phyloP scores from a whole-genome alignment of 345 rosid genomes.

The Toxicodendron radicans region DNA sequence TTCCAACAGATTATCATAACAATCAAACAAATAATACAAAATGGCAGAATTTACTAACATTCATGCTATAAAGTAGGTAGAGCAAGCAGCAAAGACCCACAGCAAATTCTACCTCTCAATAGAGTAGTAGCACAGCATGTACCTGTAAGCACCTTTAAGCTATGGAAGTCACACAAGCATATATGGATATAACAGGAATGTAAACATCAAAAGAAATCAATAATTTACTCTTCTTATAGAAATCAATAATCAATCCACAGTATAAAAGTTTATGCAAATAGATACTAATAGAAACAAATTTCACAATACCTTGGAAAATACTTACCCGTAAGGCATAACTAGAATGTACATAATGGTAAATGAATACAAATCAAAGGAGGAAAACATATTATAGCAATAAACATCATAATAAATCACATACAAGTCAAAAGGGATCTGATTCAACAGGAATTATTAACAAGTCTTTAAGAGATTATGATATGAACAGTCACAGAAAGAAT shows the following conservation, averaged over 20 bases:
- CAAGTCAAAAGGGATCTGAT: constrained; percentile 8
- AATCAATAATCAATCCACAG: constrained; percentile 18
- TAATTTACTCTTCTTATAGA: neutral
- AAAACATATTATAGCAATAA: constrained; percentile 3
- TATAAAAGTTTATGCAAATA: constrained; percentile 10
- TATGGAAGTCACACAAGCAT: constrained; percentile 30
- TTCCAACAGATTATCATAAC: constrained; percentile 21
- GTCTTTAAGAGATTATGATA: neutral
- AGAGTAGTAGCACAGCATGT: constrained; percentile 46
- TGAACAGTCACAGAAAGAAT: neutral
- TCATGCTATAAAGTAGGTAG: constrained; percentile 45
- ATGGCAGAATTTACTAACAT: constrained; percentile 45
- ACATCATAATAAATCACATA: constrained; percentile 15
- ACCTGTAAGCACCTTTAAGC: constrained; percentile 52
- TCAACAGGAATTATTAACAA: neutral
- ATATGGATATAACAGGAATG: constrained; percentile 20
- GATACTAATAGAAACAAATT: constrained; percentile 21
- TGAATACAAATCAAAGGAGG: constrained; percentile 12
- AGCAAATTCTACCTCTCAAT: constrained; percentile 55
- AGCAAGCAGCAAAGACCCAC: constrained; percentile 52
- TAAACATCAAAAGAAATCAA: constrained; percentile 19
- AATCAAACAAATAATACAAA: constrained; percentile 27
- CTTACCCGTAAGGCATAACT: constrained; percentile 20
- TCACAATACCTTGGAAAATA: constrained; percentile 22
- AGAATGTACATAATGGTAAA: constrained; percentile 10